Conservation (phyloP, 192 early-diverging fungal species). For the Coemansia sp. region DNA sequence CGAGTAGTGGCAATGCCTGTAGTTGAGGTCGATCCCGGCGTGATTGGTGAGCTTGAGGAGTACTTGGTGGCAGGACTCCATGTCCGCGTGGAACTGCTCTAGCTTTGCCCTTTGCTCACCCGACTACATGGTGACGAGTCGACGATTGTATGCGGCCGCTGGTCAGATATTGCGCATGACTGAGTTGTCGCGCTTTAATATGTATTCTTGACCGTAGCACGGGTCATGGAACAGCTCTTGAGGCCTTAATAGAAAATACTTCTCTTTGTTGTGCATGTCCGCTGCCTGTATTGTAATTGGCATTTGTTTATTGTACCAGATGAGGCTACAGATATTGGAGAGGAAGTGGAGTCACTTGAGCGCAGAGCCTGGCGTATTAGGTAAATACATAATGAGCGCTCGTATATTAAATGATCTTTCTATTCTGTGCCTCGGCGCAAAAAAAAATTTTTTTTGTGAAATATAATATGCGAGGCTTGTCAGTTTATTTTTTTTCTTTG, state of each 20-base stretch:
- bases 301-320: slow-evolving; percentile 1
- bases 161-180: slow-evolving; percentile 1
- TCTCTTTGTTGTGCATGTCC: slow-evolving; percentile 1
- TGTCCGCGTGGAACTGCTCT: slow-evolving; percentile 35
- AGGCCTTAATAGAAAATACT: not conserved
- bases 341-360: slow-evolving; percentile 13
- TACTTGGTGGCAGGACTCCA: slow-evolving; percentile 27
- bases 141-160: not conserved
- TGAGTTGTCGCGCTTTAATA: slow-evolving; percentile 5
- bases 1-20: slow-evolving; percentile 30
- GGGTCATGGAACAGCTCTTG: not conserved
- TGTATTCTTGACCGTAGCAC: not conserved
- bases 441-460: not conserved
- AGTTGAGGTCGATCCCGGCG: slow-evolving; percentile 26
- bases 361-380: not conserved
- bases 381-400: not conserved
- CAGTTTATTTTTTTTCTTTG: not conserved
- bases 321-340: slow-evolving; percentile 7
- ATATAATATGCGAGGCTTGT: not conserved
- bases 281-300: slow-evolving; percentile 3
- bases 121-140: not conserved
- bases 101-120: not conserved
- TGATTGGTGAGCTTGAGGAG: slow-evolving; percentile 36
- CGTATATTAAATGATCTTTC: not conserved
- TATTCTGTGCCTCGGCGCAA: not conserved